A percentile compares a stretch with the other conserved stretches of the same genome.
phyloP scores from a whole-genome alignment of 331 rosid species.

The Ulmus americana region DNA sequence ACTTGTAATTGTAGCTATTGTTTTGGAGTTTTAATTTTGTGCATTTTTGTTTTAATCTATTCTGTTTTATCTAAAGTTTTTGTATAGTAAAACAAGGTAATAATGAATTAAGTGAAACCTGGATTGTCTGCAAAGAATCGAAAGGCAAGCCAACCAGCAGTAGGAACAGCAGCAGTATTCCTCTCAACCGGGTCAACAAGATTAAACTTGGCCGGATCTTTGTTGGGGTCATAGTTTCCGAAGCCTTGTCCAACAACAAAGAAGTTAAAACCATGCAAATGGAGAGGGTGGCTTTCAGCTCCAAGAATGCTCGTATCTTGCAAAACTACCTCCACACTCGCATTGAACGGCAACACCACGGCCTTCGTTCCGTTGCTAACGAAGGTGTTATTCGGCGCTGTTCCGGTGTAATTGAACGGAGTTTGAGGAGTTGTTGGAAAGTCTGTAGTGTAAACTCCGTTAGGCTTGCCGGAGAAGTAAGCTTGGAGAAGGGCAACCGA shows the following conservation, averaged over 20 bases:
- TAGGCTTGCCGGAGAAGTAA: constrained; percentile 35
- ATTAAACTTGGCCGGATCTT: constrained; percentile 59
- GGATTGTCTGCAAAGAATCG: constrained; percentile 75
- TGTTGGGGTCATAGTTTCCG: constrained; percentile 59
- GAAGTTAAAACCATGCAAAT: constrained; percentile 77
- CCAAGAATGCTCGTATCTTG: constrained; percentile 65
- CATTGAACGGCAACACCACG: constrained; percentile 56
- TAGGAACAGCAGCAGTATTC: constrained; percentile 58
- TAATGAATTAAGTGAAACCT: constrained; percentile 31
- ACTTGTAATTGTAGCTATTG: too few species aligned
- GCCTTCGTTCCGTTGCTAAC: constrained; percentile 52
- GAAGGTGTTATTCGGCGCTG: constrained; percentile 58
- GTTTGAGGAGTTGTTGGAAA: constrained; percentile 52
- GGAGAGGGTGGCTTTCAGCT: constrained; percentile 81
- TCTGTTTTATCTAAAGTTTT: too few species aligned
- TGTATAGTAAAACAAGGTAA: too few species aligned
- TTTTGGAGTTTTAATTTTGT: too few species aligned
- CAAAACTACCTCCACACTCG: constrained; percentile 68
- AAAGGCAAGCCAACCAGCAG: constrained; percentile 75
- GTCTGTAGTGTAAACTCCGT: constrained; percentile 48
- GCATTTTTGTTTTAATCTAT: too few species aligned
- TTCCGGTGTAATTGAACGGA: constrained; percentile 68
- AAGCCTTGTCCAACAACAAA: constrained; percentile 67
- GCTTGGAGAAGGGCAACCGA: constrained; percentile 55
- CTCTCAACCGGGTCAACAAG: constrained; percentile 65